phyloP scores from a whole-genome alignment of 176 grass and related monocot species.

The Coix lacrymajobi region DNA sequence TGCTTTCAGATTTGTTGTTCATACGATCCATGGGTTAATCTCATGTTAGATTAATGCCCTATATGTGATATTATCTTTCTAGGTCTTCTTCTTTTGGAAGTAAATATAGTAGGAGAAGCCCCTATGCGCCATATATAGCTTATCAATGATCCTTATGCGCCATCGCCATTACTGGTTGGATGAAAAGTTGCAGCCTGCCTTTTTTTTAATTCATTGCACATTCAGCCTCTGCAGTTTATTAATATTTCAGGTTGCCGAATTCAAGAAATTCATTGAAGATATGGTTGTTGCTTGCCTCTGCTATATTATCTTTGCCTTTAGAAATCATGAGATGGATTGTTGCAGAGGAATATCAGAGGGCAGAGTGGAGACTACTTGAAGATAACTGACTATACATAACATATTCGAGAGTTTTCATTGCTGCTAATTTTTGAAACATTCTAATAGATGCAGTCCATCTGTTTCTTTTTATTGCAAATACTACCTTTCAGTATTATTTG shows the following conservation, averaged over 20 bases:
- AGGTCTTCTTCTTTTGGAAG: no score
- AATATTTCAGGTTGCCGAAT: conserved; percentile 53
- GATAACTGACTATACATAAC: conserved; percentile 48
- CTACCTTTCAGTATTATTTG: neutral
- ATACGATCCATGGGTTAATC: no score
- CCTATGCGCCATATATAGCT: no score
- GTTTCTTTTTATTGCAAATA: neutral
- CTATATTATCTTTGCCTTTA: conserved; percentile 87
- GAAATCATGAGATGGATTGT: conserved; percentile 45
- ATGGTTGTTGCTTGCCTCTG: conserved; percentile 82
- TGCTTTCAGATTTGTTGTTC: no score
- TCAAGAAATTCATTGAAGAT: conserved; percentile 76
- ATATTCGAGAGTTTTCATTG: neutral
- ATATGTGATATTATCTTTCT: no score
- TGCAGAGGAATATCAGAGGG: conserved; percentile 71
- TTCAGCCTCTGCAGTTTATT: no score
- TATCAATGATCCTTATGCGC: no score
- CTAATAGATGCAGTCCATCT: neutral
- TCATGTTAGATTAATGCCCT: no score
- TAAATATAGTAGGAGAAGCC: no score
- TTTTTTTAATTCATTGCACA: no score
- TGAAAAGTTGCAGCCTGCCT: no score
- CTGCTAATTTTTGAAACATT: conserved; percentile 4
- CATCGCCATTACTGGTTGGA: no score
- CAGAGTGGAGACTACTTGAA: conserved; percentile 75